Percentiles rank a stretch among this genome's conserved stretches.
These are phyloP conservation scores for Didymella glomerata DNA, from an alignment of 2,329 filamentous ascomycete genomes.

Conservation along the genomic window DNA sequence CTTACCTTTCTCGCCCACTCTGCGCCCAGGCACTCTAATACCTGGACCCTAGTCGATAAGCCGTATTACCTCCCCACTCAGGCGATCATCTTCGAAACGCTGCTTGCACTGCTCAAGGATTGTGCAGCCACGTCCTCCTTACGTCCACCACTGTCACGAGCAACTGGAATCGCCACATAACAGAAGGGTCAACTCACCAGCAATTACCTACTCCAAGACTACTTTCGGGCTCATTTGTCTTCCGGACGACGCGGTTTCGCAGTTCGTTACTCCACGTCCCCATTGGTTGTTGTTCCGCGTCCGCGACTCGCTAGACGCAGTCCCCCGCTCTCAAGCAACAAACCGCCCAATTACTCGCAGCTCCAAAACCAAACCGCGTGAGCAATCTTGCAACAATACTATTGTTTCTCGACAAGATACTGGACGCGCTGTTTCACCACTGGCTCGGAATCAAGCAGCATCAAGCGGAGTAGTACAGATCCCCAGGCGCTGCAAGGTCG, in stretches of 20 bases:
- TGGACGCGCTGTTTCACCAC: slow-evolving; percentile 22
- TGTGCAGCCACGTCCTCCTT: slow-evolving; percentile 32
- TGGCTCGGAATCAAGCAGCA: slow-evolving; percentile 6
- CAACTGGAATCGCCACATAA: slow-evolving; percentile 22
- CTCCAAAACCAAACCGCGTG: slow-evolving; percentile 37
- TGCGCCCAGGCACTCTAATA: slow-evolving; percentile 43
- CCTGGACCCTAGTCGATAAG: slow-evolving; percentile 44
- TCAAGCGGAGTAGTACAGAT: slow-evolving; percentile 5
- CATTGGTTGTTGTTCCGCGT: slow-evolving; percentile 42
- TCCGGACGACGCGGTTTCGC: slow-evolving; percentile 36
- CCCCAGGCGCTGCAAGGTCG: slow-evolving; percentile 18
- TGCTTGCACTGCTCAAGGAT: slow-evolving; percentile 33
- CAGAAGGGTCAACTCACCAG: slow-evolving; percentile 15
- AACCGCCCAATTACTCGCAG: slow-evolving; percentile 44
- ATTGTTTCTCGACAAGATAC: slow-evolving; percentile 19
- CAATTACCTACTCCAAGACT: slow-evolving; percentile 27
- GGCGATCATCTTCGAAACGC: slow-evolving; percentile 43
- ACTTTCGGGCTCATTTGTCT: slow-evolving; percentile 29
- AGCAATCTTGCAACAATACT: slow-evolving; percentile 31
- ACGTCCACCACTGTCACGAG: slow-evolving; percentile 30
- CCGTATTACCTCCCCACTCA: slow-evolving; percentile 48
- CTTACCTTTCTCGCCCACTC: slow-evolving; percentile 31
- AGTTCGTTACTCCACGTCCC: slow-evolving; percentile 35
- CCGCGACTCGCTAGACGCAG: slow-evolving; percentile 48
- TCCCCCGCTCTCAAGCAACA: slow-evolving; percentile 46